Evolutionary conservation across 2,329 filamentous ascomycete genomes (phyloP).

Genomic region (Cyanodermella asteris): DNA sequence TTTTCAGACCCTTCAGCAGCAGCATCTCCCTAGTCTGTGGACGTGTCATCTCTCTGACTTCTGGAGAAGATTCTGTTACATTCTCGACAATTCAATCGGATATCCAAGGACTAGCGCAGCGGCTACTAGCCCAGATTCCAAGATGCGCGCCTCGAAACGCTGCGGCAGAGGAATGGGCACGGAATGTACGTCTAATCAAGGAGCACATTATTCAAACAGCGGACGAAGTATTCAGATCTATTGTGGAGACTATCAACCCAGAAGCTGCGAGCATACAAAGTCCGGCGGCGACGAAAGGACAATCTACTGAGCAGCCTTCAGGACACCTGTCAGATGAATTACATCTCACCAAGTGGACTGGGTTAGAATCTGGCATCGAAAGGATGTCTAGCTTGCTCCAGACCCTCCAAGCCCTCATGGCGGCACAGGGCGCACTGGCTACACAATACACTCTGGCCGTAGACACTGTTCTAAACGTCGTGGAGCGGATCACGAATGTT

Average conservation of each 20-base stretch:
- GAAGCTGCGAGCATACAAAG: conserved; percentile 21
- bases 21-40: conserved; percentile 43
- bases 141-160: conserved; percentile 64
- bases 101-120: conserved; percentile 33
- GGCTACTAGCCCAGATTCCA: conserved; percentile 48
- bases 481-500: too few relatives aligned
- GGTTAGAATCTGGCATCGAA: conserved; percentile 51
- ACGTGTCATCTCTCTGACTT: conserved; percentile 41
- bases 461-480: too few relatives aligned
- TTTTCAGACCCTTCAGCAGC: conserved; percentile 52
- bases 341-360: conserved; percentile 47
- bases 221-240: conserved; percentile 55
- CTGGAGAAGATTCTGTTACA: conserved; percentile 6
- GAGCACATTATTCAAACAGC: conserved; percentile 46
- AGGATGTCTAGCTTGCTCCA: conserved; percentile 44
- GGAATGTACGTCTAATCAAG: conserved; percentile 38
- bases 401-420: conserved; percentile 41
- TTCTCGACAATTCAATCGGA: background rate
- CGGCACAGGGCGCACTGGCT: too few relatives aligned
- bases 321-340: too few relatives aligned
- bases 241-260: conserved; percentile 66
- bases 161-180: conserved; percentile 57
- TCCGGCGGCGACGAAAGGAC: conserved; percentile 1
- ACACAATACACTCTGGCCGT: too few relatives aligned
- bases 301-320: conserved; percentile 13